These are phyloP conservation scores for Quercus ilex DNA, from an alignment of 306 rosid species.

Conservation along the genomic window DNA sequence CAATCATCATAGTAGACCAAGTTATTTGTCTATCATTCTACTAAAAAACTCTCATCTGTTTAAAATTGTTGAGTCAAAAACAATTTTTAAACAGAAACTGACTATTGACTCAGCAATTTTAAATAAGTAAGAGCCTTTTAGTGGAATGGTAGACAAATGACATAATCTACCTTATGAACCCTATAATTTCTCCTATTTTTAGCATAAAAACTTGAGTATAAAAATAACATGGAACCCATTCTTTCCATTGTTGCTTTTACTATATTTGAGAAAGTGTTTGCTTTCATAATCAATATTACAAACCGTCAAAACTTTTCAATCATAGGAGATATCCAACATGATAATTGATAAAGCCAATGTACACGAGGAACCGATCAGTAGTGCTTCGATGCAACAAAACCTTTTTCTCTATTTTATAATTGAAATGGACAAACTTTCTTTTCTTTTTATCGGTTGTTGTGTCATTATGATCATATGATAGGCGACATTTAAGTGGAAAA, in stretches of 20 bases:
- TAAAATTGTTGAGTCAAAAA: too few species aligned
- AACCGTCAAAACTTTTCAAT: constrained; percentile 5
- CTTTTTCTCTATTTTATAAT: constrained; percentile 5
- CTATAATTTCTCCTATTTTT: too few species aligned
- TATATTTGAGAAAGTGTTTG: too few species aligned
- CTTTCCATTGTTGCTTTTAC: too few species aligned
- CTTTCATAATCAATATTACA: too few species aligned
- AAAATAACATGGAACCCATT: too few species aligned
- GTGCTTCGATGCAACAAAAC: constrained; percentile 9
- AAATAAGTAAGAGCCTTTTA: too few species aligned
- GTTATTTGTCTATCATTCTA: fast-evolving
- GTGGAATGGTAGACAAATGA: too few species aligned
- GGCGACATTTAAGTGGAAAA: constrained; percentile 9
- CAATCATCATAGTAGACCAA: fast-evolving
- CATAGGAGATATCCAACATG: constrained; percentile 11
- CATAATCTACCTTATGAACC: fast-evolving
- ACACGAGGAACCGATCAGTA: constrained; percentile 20
- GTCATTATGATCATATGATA: constrained; percentile 14
- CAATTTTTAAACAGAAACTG: too few species aligned
- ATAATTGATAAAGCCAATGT: not conserved
- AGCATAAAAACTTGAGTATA: too few species aligned
- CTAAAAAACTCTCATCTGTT: fast-evolving
- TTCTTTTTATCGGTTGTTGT: constrained; percentile 30
- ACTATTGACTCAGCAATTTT: too few species aligned
- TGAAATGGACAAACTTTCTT: constrained; percentile 32